Evolutionary conservation across 1,284 basidiomycete species (phyloP), one percentile per base, ranked within the genome.

Genomic region (Heliocybe sulcata): DNA sequence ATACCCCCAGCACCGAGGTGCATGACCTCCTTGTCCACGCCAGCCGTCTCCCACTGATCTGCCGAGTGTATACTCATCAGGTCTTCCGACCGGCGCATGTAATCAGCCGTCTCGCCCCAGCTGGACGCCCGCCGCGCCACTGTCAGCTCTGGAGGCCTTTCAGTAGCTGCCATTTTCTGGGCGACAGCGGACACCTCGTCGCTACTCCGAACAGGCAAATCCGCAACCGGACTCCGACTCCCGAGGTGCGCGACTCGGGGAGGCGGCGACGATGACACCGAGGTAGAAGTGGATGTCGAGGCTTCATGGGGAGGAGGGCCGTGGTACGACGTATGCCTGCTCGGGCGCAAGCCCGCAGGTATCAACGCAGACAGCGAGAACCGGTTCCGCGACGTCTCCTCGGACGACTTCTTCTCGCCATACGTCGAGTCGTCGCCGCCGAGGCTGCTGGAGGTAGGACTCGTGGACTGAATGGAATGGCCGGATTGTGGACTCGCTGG

Each of bases 91-190:
- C 64, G 66, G 2, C 67, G 58, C n/a, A 60, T 56, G 54, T 77
- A 75, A 58, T 80, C 73, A 2, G 66, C 63, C 25, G 74, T 73
- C 27, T 81, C 77, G 2, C 74, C 76, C 83, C 83, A 85, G 62
- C 83, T 85, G 49, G 83, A 82, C 9, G 84, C 84, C 12, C 84
- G 74, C 60, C 80, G 72, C 23, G 77, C 77, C 23, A 72, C 66
- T 1, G 68, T 69, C 53, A 74, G 61, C 47, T 29, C 47, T 20
- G 22, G 12, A 3, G 11, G 10, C 27, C 22, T 49, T 11, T 49
- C 47, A 16, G 27, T 10, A 14, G 47, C 6, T 16, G 47, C 11
- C 9, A 20, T 22, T 22, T 22, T 49, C 22, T 22, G n/a, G 33
- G 25, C 10, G 3, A 23, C 51, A 52, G 51, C 12, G 20, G 33